Conservation (phyloP, 495 filamentous ascomycete genomes). For the Geoglossum glabrum region DNA sequence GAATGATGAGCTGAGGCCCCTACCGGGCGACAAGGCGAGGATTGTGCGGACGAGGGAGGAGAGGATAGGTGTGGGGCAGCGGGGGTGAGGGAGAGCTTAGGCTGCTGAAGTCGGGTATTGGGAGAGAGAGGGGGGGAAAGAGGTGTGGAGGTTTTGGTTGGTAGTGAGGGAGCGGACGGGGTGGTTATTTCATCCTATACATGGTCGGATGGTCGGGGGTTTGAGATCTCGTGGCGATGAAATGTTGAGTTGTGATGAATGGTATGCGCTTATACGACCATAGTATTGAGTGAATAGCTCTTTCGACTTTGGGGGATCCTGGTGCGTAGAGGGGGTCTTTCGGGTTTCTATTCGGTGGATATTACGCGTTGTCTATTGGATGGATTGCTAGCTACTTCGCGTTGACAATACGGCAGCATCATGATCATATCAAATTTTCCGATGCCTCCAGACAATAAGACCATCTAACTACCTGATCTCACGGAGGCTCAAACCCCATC, state of each 20-base stretch:
- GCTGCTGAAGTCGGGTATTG: too few relatives aligned
- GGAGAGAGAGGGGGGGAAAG: background rate
- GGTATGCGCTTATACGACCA: too few relatives aligned
- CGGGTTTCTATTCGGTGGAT: too few relatives aligned
- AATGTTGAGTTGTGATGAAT: too few relatives aligned
- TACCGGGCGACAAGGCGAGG: slow-evolving; percentile 31
- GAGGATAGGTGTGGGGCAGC: slow-evolving; percentile 21
- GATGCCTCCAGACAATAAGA: background rate
- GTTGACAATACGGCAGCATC: too few relatives aligned
- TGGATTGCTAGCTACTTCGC: background rate
- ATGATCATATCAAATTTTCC: background rate
- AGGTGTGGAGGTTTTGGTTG: background rate
- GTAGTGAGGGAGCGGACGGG: too few relatives aligned
- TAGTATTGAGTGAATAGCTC: too few relatives aligned
- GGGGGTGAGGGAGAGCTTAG: background rate
- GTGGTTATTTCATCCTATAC: too few relatives aligned
- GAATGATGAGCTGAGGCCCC: slow-evolving; percentile 36
- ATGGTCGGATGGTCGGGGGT: too few relatives aligned
- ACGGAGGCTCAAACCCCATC: background rate
- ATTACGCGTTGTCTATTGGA: background rate
- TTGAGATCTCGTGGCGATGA: too few relatives aligned
- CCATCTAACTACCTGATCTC: background rate
- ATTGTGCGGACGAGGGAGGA: slow-evolving; percentile 30
- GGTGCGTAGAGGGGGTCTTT: too few relatives aligned
- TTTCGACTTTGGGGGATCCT: too few relatives aligned